Evolutionary conservation across 257 asterid genomes (phyloP), one percentile per base, ranked within the genome.

Genomic region (Jacaranda mimosifolia): DNA sequence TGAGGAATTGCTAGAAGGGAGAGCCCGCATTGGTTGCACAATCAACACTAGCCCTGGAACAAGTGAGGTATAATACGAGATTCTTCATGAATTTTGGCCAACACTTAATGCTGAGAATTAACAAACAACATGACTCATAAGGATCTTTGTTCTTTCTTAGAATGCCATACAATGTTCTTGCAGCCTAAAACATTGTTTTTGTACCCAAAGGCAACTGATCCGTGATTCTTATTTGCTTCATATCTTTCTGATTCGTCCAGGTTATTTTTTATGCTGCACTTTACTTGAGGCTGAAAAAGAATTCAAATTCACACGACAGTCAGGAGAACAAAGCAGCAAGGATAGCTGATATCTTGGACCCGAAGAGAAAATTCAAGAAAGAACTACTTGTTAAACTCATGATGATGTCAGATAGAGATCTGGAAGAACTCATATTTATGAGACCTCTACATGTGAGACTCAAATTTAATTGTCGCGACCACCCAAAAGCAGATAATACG

Each of bases 21-120:
- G 73, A 79, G 81, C 85, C 59, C 72, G 91, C 53, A 83, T 96
- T 70, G 85, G 79, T 68, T 89, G 94, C 89, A 83, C 87, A 13
- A 70, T 91, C 75, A 87, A 88, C 85, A 86, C 92, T n/a, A 96
- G 99, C 81, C 99, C 98, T 5, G 97, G 98, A 83, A 89, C 96
- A 79, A 91, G 98, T 46, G 97, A 96, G 97, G 99, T 93, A 87
- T 48, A 63, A 32, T 14, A 38, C 7, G 35, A 53, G 51, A 18
- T 48, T 53, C 19, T 45, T 73, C 15, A 8, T 73, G 55, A 65
- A 53, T 53, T 18, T 43, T 14, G 4, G 60, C 0, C 45, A 46
- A 71, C 75, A 51, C 26, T 43, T 36, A 38, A 38, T 73, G 53
- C 18, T 9, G 63, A 48, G 21, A 56, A 64, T 68, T 53, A 72